A percentile compares a stretch with the other conserved stretches of the same genome.
Evolutionary conservation across 352 stramenopile genomes (phyloP).

Genomic region (Globisporangium yorkense): DNA sequence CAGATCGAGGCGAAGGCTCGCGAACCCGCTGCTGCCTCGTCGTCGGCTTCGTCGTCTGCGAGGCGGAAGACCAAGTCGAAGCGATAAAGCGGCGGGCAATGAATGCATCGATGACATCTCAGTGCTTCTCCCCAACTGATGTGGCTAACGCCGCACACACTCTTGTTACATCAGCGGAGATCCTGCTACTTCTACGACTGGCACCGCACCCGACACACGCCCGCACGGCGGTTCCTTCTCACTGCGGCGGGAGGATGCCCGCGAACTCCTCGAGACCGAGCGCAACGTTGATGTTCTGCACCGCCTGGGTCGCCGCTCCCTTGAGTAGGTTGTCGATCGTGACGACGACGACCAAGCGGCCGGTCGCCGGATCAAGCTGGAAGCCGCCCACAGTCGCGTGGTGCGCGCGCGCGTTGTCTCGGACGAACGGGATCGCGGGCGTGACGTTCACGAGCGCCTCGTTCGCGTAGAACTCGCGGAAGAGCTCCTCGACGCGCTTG

Average conservation of each 20-base stretch:
- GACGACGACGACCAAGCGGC: conserved; percentile 80
- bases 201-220: neutral
- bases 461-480: conserved; percentile 72
- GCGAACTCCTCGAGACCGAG: conserved; percentile 87
- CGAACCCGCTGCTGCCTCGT: conserved; percentile 12
- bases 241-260: conserved; percentile 34
- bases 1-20: conserved; percentile 47
- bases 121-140: neutral
- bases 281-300: conserved; percentile 95
- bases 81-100: conserved; percentile 6
- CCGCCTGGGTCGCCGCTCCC: conserved; percentile 88
- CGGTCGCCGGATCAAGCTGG: conserved; percentile 80
- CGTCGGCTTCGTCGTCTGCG: conserved; percentile 3
- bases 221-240: neutral
- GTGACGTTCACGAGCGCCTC: conserved; percentile 86
- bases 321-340: conserved; percentile 95
- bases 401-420: conserved; percentile 68
- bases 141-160: neutral
- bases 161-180: neutral
- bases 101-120: neutral
- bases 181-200: neutral
- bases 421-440: conserved; percentile 62
- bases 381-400: conserved; percentile 84
- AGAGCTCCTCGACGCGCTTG: conserved; percentile 67
- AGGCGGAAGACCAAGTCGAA: conserved; percentile 18